Evolutionary conservation across 1,284 basidiomycete species (phyloP).

Genomic region (Bondarzewia mesenterica): DNA sequence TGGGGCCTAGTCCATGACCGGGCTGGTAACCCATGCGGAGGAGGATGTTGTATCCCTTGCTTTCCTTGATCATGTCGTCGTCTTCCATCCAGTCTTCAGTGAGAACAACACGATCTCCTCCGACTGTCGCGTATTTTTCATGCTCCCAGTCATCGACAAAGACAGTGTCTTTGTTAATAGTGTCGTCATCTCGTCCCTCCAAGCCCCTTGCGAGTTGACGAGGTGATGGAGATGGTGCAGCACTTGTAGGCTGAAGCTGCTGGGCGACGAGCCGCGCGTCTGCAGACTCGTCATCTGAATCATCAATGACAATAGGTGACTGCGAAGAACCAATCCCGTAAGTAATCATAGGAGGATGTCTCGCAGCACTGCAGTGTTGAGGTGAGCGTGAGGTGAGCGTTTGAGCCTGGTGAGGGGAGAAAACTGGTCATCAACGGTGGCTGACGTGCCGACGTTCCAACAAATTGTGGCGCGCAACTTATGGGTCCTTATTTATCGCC

Average conservation of each 20-base stretch:
- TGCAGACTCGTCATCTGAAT: constrained; percentile 8
- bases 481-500: too few relatives aligned
- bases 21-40: constrained; percentile 14
- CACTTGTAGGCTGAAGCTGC: constrained; percentile 1
- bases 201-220: background rate
- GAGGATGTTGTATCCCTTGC: constrained; percentile 13
- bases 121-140: background rate
- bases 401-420: too few relatives aligned
- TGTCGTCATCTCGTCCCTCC: background rate
- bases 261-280: constrained; percentile 2
- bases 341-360: constrained; percentile 3
- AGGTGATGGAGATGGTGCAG: background rate
- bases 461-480: too few relatives aligned
- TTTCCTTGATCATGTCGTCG: background rate
- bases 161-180: too few relatives aligned
- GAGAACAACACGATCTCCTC: background rate
- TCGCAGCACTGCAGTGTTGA: too few relatives aligned
- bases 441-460: too few relatives aligned
- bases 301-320: constrained; percentile 13
- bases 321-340: constrained; percentile 8
- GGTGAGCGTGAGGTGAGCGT: too few relatives aligned
- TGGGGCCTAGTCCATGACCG: constrained; percentile 12
- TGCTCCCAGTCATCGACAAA: background rate
- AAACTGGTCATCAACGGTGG: too few relatives aligned
- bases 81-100: background rate